phyloP scores from a whole-genome alignment of 495 filamentous ascomycete species.

The Penicillium bovifimosum region DNA sequence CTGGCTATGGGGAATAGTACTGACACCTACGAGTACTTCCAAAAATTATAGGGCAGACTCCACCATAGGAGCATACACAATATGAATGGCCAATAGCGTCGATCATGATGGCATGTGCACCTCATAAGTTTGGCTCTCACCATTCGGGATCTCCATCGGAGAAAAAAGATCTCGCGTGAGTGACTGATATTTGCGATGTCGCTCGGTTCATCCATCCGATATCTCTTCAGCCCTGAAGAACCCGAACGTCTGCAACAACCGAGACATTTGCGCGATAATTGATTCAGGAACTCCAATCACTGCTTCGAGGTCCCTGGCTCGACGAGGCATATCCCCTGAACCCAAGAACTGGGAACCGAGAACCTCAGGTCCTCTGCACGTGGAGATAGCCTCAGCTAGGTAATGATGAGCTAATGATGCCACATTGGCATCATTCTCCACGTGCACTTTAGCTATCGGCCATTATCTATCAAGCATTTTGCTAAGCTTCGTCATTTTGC shows the following conservation, averaged over 20 bases:
- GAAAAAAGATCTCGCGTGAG: neutral
- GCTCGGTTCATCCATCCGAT: neutral
- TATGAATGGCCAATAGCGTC: slow-evolving; percentile 1
- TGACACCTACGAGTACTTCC: neutral
- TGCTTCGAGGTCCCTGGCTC: slow-evolving; percentile 1
- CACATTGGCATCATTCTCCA: neutral
- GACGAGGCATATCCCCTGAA: slow-evolving; percentile 6
- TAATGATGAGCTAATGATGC: no score
- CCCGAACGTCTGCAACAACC: slow-evolving; percentile 5
- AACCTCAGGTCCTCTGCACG: neutral
- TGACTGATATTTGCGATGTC: neutral
- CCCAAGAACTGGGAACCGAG: neutral
- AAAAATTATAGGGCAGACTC: slow-evolving; percentile 14
- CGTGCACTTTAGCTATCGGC: neutral
- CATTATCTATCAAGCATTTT: slow-evolving; percentile 10
- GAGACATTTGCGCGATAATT: slow-evolving; percentile 13
- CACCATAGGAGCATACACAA: slow-evolving; percentile 6
- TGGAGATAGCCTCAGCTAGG: no score
- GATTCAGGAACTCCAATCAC: slow-evolving; percentile 8
- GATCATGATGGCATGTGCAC: slow-evolving; percentile 17
- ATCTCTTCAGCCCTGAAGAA: neutral
- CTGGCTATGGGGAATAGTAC: neutral
- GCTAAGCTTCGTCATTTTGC: slow-evolving; percentile 15
- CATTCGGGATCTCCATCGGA: neutral
- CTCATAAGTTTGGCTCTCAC: slow-evolving; percentile 5